Evolutionary conservation across 345 rosid species (phyloP), one percentile per base, ranked within the genome.

Genomic region (Isatis tinctoria): DNA sequence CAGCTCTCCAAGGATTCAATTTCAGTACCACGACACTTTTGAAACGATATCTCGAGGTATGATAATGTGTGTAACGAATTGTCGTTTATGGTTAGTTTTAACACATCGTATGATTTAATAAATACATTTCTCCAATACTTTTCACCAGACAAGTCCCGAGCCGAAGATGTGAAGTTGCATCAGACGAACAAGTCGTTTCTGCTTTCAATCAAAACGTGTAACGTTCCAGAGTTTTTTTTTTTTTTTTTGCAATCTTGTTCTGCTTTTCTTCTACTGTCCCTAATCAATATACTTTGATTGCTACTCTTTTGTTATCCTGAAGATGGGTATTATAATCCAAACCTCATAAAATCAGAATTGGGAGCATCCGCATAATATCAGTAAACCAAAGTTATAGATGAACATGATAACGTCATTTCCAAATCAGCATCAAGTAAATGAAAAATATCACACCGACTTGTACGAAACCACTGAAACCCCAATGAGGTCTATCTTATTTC

Each of bases 21-120:
- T 83, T 75, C 83, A 92, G 99, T 76, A 95, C 99, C 32, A 78
- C 87, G 6, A 74, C 89, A 30, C 65, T 95, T 82, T 57, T 95
- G 69, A 83, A 85, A 49, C 90, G 81, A 73, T 95, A 87, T 78
- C 85, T 92, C 37, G 67, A 91, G 97, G 98, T 93, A 86, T 13
- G 49, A 11, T 4, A 32, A 3, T 26, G 0, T n/a, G n/a, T 60
- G 27, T 28, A 26, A 35, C 28, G 53, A 36, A 1, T 35, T 32
- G n/a, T 40, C 1, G 13, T 20, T 69, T 17, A 20, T 61, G 16
- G 30, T 10, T 60, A 8, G 6, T 30, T 17, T n/a, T 6, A 22
- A 20, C 41, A 54, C 16, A 10, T 28, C 59, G 11, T 75, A 10
- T 18, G 37, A 10, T 12, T 47, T n/a, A n/a, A 26, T 27, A n/a